Percentiles rank a stretch among this genome's conserved stretches.
phyloP scores from a whole-genome alignment of 768 basidiomycete genomes.

The Psilocybe subaeruginosa region DNA sequence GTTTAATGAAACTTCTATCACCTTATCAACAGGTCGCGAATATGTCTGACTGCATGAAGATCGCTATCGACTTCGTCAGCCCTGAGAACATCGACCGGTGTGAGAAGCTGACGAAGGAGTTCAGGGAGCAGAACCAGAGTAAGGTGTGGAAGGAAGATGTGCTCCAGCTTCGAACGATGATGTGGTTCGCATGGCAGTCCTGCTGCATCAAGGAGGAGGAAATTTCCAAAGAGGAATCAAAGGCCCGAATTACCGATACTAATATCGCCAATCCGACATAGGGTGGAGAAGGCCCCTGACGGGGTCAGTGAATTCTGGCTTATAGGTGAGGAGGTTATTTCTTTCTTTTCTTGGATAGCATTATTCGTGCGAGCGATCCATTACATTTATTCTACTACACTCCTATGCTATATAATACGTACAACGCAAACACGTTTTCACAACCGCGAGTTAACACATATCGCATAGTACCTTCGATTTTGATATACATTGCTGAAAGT shows the following conservation, averaged over 20 bases:
- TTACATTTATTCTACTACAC: no score
- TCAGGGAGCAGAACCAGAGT: conserved; percentile 85
- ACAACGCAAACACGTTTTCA: no score
- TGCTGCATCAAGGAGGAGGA: conserved; percentile 45
- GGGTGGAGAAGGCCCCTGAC: neutral
- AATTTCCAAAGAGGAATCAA: conserved; percentile 14
- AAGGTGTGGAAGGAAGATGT: conserved; percentile 96
- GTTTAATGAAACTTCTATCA: neutral
- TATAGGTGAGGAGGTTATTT: neutral
- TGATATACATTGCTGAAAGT: no score
- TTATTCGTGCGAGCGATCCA: neutral
- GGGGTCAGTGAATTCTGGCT: neutral
- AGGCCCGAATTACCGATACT: neutral
- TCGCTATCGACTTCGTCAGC: conserved; percentile 93
- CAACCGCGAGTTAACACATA: no score
- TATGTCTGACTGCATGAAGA: conserved; percentile 93
- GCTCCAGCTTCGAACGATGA: conserved; percentile 86
- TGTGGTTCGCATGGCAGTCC: conserved; percentile 93
- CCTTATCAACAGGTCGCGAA: conserved; percentile 72
- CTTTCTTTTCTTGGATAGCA: neutral
- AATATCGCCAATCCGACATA: neutral
- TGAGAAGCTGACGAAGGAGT: conserved; percentile 84
- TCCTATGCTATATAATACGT: no score
- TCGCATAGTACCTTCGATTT: no score
- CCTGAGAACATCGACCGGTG: conserved; percentile 90